Conservation (phyloP, 345 rosid species). For the Draba incana region DNA sequence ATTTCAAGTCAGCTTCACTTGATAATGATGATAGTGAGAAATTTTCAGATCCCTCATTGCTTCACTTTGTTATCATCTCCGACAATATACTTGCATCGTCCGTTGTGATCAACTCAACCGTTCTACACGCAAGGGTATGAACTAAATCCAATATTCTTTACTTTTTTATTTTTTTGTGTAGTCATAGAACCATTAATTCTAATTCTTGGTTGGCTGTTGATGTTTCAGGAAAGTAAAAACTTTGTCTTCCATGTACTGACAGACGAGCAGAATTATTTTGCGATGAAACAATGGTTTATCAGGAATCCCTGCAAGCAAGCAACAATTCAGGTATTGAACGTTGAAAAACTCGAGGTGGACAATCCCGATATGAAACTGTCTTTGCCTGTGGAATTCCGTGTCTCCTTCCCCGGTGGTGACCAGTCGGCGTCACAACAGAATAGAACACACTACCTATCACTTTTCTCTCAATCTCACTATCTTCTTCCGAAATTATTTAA, state of each 20-base stretch:
- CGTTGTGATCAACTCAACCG: slow-evolving; percentile 88
- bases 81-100: slow-evolving; percentile 84
- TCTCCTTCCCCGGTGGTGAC: slow-evolving; percentile 54
- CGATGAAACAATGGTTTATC: slow-evolving; percentile 88
- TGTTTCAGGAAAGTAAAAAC: slow-evolving; percentile 78
- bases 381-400: slow-evolving; percentile 84
- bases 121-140: slow-evolving; percentile 67
- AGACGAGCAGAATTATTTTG: slow-evolving; percentile 78
- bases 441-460: slow-evolving; percentile 69
- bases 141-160: slow-evolving; percentile 17
- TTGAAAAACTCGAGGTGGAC: slow-evolving; percentile 59
- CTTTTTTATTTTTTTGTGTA: slow-evolving; percentile 14
- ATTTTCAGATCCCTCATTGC: slow-evolving; percentile 65
- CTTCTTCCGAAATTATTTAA: slow-evolving; percentile 76
- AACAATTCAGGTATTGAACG: slow-evolving; percentile 66
- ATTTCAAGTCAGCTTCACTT: slow-evolving; percentile 60
- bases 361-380: slow-evolving; percentile 49
- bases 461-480: slow-evolving; percentile 77
- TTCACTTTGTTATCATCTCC: slow-evolving; percentile 78
- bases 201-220: slow-evolving; percentile 39
- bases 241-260: slow-evolving; percentile 91
- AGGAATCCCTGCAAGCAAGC: slow-evolving; percentile 68
- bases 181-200: slow-evolving; percentile 19
- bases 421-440: slow-evolving; percentile 44
- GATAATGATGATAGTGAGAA: slow-evolving; percentile 57